Base-by-base conservation (phyloP, 176 grass and related monocot genomes). In the Phoenix dactylifera region DNA sequence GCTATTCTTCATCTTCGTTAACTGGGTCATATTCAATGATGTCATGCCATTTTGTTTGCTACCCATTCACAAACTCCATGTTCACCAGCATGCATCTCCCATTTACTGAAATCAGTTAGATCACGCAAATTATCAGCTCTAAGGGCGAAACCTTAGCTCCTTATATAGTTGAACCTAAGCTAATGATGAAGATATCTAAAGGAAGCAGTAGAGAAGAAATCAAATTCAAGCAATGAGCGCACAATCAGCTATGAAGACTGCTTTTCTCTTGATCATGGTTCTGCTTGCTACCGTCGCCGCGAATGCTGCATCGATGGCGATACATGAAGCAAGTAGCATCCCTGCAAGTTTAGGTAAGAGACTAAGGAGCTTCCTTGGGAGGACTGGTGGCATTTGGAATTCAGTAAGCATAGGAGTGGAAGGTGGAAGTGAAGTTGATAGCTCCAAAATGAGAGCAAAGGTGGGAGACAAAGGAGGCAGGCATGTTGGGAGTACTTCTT, bases 31-130 rank as follows among this genome's bases (percentile, higher is more conserved):
- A 14, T 10, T 14, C 1, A 44, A 44, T 3, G 7, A 0, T 44
- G 10, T 14, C 35, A 9, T 44, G 6, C 35, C 64, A 68, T 60
- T 50, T n/a, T 50, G 56, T 53, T 49, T 51, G 18, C 24, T 65
- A 57, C 68, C 4, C 73, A 55, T 26, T 82, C 78, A 58, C 65
- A 32, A 61, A 58, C 54, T 67, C 22, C 48, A 54, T 50, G 62
- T 55, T 60, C 50, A 51, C 39, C 25, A 55, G 62, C 83, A 81
- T 72, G 77, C 80, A 26, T 75, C 67, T 72, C 69, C 58, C 57
- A 73, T 69, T 93, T 58, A 24, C 60, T 14, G 57, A 24, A 57
- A 75, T 87, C 76, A 81, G 89, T 76, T 87, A 18, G 69, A 26
- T 70, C 89, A 93, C 69, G 80, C 66, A 62, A 51, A 81, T 65